These are phyloP conservation scores for Hyphopichia pseudoburtonii DNA, from an alignment of 1,139 yeast genomes.

Conservation along the genomic window DNA sequence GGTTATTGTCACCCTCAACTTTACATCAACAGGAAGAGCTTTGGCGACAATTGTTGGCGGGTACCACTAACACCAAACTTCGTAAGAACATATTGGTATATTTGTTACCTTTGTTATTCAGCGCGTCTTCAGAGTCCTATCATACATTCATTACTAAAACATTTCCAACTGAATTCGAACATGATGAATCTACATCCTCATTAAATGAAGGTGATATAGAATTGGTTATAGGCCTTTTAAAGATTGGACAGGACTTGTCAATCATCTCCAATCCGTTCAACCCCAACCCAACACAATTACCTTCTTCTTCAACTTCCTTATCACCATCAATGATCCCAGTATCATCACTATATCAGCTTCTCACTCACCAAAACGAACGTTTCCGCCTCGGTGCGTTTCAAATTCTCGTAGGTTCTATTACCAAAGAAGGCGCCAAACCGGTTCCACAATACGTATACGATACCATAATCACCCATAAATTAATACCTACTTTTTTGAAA, in stretches of 20 bases:
- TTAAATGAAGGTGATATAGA: slow-evolving; percentile 28
- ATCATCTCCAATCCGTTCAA: slow-evolving; percentile 25
- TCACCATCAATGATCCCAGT: slow-evolving; percentile 19
- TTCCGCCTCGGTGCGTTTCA: slow-evolving; percentile 61
- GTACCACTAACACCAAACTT: slow-evolving; percentile 27
- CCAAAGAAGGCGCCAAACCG: slow-evolving; percentile 60
- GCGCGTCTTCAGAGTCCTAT: slow-evolving; percentile 37
- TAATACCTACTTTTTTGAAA: slow-evolving; percentile 50
- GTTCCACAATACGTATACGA: slow-evolving; percentile 47
- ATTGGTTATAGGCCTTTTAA: slow-evolving; percentile 44
- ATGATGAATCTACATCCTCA: slow-evolving; percentile 11
- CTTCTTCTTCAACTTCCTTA: slow-evolving; percentile 3
- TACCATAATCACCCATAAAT: slow-evolving; percentile 32
- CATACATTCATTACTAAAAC: slow-evolving; percentile 26
- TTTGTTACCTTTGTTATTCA: slow-evolving; percentile 63
- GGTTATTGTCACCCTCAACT: slow-evolving; percentile 14
- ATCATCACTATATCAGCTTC: slow-evolving; percentile 20
- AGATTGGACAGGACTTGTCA: slow-evolving; percentile 16
- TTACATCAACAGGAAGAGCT: slow-evolving; percentile 44
- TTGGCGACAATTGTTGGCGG: slow-evolving; percentile 47
- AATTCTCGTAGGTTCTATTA: slow-evolving; percentile 57
- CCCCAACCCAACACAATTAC: no score
- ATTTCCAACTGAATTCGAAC: slow-evolving; percentile 37
- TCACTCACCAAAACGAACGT: slow-evolving; percentile 44
- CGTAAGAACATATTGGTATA: slow-evolving; percentile 56